Evolutionary conservation across 345 rosid genomes (phyloP), one percentile per base, ranked within the genome.

Genomic region (Iberis pinnata): DNA sequence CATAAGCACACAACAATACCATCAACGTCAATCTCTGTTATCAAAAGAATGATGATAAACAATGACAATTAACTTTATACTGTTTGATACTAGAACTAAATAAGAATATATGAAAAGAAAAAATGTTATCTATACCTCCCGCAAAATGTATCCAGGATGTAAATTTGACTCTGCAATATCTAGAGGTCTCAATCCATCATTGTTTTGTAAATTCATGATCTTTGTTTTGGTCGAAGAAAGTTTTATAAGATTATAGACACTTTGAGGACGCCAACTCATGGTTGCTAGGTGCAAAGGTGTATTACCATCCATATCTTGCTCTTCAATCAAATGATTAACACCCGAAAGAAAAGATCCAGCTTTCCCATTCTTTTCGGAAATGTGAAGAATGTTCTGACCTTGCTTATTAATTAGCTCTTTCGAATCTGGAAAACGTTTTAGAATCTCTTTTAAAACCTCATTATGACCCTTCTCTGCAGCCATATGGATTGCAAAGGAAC

Each of bases 261-360:
- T 6, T 25, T 6, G 11, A 45, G 16, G 39, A 6, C 6, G 24
- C 53, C 37, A 60, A 0, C 41, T 13, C 19, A 39, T 49, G 46
- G 65, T 15, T 13, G 65, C 65, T 0, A 60, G 33, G 16, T 60
- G 65, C 24, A 50, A 2, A 24, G 67, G 67, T 43, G 67, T 61
- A 35, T 61, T 52, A 37, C 67, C 67, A 43, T 50, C 43, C 38
- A 8, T 19, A 17, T 61, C 67, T 40, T 60, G 51, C 31, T 36
- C 19, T 8, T 5, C 4, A 20, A 2, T 2, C 18, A 46, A 2
- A 2, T 27, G 51, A 0, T 13, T 24, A 9, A 29, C 2, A 29
- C 8, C 2, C 9, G n/a, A n/a, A 29, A 29, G 33, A 2, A 29
- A 29, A 29, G 8, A 7, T 29, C 33, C 6, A 22, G 4, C 25